Evolutionary conservation across 2,329 filamentous ascomycete genomes (phyloP).

Genomic region (Paraphoma chrysanthemicola): DNA sequence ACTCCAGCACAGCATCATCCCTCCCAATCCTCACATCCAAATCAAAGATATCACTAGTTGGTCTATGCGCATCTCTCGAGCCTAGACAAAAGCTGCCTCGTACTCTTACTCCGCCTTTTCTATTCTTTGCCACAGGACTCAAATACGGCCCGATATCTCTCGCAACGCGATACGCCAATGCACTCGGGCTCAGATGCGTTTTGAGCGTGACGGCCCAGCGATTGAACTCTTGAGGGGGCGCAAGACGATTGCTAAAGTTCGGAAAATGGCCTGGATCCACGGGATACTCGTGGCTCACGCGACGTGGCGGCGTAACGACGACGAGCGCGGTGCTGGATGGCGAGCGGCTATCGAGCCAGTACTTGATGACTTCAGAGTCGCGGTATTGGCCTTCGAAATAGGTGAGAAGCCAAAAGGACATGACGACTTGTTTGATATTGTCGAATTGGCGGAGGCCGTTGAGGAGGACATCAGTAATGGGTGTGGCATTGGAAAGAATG

Average conservation of each 20-base stretch:
- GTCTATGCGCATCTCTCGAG: slow-evolving; percentile 23
- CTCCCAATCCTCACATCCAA: slow-evolving; percentile 52
- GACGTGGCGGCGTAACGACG: slow-evolving; percentile 37
- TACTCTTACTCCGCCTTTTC: slow-evolving; percentile 52
- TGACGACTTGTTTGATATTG: slow-evolving; percentile 50
- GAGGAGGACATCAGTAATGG: slow-evolving; percentile 49
- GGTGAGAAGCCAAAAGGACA: slow-evolving; percentile 53
- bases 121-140: slow-evolving; percentile 49
- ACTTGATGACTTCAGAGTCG: slow-evolving; percentile 53
- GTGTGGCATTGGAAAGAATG: slow-evolving; percentile 46
- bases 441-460: slow-evolving; percentile 51
- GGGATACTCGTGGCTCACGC: slow-evolving; percentile 25
- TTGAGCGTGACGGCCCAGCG: slow-evolving; percentile 52
- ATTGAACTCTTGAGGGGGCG: slow-evolving; percentile 37
- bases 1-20: slow-evolving; percentile 49
- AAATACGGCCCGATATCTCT: slow-evolving; percentile 50
- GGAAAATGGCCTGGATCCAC: slow-evolving; percentile 40
- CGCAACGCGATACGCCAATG: slow-evolving; percentile 51
- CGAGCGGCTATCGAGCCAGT: slow-evolving; percentile 52
- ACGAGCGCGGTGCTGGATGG: slow-evolving; percentile 50
- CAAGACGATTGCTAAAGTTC: slow-evolving; percentile 15
- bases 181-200: slow-evolving; percentile 48
- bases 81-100: slow-evolving; percentile 56
- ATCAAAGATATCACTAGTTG: slow-evolving; percentile 53
- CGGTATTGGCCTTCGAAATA: slow-evolving; percentile 47